Conservation (phyloP, 306 rosid genomes). For the Boehmeria nivea region DNA sequence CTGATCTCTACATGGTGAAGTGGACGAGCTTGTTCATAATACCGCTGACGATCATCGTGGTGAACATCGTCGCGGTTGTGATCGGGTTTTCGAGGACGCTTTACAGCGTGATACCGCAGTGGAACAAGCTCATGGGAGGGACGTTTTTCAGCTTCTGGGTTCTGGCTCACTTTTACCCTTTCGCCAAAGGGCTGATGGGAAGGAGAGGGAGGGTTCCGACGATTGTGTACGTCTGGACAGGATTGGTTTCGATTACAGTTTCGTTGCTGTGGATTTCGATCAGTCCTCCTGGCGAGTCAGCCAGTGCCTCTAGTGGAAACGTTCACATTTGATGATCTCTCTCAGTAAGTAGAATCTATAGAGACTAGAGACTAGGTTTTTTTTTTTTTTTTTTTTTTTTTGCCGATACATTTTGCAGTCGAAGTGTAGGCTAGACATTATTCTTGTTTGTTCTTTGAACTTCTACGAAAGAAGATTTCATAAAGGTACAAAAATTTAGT, state of each 20-base stretch:
- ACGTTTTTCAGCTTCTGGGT: conserved; percentile 81
- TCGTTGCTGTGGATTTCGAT: conserved; percentile 64
- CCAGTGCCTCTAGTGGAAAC: conserved; percentile 6
- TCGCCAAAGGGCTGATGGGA: conserved; percentile 87
- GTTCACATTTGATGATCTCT: conserved; percentile 19
- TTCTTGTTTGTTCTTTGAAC: background rate
- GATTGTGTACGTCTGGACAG: conserved; percentile 65
- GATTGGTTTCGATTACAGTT: conserved; percentile 61
- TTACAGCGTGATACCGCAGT: conserved; percentile 69
- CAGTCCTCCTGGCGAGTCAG: conserved; percentile 46
- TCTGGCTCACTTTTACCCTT: conserved; percentile 80
- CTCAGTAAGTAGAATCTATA: background rate
- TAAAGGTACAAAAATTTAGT: too few relatives aligned
- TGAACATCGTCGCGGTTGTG: conserved; percentile 48
- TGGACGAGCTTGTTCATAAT: conserved; percentile 80
- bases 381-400: background rate
- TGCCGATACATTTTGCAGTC: background rate
- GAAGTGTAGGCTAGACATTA: background rate
- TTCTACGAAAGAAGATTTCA: too few relatives aligned
- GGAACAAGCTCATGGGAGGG: conserved; percentile 66
- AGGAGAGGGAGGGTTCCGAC: conserved; percentile 79
- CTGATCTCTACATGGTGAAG: conserved; percentile 67
- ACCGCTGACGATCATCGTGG: conserved; percentile 57
- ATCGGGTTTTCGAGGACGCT: conserved; percentile 62
- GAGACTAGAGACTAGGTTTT: background rate